phyloP scores from a whole-genome alignment of 2,329 filamentous ascomycete species.

The Hyphodiscus sp. region DNA sequence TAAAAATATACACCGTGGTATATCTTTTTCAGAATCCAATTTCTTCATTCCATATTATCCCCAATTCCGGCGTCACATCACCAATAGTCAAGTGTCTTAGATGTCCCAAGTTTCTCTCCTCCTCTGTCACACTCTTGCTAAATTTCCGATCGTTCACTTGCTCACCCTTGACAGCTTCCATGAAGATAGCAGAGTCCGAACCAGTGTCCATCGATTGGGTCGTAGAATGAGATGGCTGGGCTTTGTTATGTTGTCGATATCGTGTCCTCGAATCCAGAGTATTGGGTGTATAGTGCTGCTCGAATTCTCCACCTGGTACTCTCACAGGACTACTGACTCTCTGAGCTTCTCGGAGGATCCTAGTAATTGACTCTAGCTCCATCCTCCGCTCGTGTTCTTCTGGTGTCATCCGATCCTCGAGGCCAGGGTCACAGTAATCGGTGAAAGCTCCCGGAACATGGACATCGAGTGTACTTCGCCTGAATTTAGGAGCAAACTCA shows the following conservation, averaged over 20 bases:
- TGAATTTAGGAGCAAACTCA: constrained; percentile 4
- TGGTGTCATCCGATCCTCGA: constrained; percentile 12
- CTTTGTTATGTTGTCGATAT: neutral
- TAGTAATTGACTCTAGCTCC: constrained; percentile 4
- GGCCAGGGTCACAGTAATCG: constrained; percentile 3
- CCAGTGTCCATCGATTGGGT: neutral
- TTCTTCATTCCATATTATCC: constrained; percentile 13
- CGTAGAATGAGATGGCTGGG: neutral
- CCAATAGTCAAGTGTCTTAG: constrained; percentile 16
- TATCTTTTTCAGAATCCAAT: neutral
- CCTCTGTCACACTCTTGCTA: neutral
- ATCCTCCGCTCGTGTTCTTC: constrained; percentile 20
- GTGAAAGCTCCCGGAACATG: constrained; percentile 16
- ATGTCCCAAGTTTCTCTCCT: constrained; percentile 9
- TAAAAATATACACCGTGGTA: neutral
- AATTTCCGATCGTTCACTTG: constrained; percentile 1
- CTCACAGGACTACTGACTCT: neutral
- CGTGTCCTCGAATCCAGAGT: neutral
- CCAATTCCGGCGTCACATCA: constrained; percentile 14
- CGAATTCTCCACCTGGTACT: neutral
- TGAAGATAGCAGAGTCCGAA: neutral
- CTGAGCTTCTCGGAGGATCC: neutral
- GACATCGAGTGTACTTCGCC: constrained; percentile 12
- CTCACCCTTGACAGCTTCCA: constrained; percentile 1
- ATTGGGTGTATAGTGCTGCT: neutral